These are phyloP conservation scores for Lachancea meyersii DNA, from an alignment of 805 yeast genomes.

Conservation along the genomic window DNA sequence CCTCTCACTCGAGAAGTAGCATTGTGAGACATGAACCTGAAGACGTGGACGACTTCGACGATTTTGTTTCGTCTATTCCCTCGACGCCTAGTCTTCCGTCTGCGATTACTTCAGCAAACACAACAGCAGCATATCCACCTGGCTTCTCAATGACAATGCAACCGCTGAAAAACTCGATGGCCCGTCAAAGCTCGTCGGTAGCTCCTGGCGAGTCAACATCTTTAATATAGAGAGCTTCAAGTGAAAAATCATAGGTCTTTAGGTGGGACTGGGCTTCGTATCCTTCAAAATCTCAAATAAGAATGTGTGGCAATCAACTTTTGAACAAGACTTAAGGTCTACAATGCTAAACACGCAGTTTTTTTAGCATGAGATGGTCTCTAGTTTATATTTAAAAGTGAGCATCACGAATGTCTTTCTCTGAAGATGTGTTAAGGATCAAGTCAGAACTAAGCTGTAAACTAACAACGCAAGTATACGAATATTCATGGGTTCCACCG, in stretches of 20 bases:
- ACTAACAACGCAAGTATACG: neutral
- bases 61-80: conserved; percentile 25
- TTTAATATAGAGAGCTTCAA: neutral
- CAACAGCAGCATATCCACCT: conserved; percentile 33
- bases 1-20: conserved; percentile 3
- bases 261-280: no score
- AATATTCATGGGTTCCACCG: neutral
- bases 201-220: neutral
- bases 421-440: no score
- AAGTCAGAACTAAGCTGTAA: neutral
- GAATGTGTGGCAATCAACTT: no score
- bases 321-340: no score
- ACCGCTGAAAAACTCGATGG: conserved; percentile 16
- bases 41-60: conserved; percentile 30
- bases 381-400: no score
- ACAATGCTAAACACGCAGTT: no score
- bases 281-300: no score
- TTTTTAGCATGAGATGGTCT: no score
- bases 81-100: conserved; percentile 11
- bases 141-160: conserved; percentile 38
- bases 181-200: neutral
- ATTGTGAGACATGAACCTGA: conserved; percentile 14
- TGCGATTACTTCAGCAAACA: conserved; percentile 4
- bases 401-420: no score
- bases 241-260: neutral